Evolutionary conservation across 768 basidiomycete genomes (phyloP).

Genomic region (Lentinula detonsa): DNA sequence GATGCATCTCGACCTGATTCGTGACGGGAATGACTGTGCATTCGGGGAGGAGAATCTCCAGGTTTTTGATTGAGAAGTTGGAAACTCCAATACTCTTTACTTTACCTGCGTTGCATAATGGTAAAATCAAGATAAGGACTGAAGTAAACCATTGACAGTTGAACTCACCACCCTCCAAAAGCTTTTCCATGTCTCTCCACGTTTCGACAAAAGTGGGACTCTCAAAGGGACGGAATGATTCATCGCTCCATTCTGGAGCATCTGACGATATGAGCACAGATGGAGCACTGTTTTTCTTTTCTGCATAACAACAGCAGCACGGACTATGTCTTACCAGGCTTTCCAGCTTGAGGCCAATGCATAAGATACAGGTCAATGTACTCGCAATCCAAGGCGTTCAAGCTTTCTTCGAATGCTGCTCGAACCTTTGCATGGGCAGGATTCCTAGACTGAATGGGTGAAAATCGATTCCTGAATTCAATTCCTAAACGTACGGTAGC

Average conservation of each 20-base stretch:
- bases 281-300: neutral
- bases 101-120: slow-evolving; percentile 24
- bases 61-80: slow-evolving; percentile 47
- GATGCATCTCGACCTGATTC: slow-evolving; percentile 57
- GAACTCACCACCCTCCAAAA: slow-evolving; percentile 19
- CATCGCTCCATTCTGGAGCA: neutral
- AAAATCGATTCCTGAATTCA: neutral
- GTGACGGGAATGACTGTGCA: slow-evolving; percentile 42
- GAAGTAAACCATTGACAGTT: neutral
- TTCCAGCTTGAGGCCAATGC: slow-evolving; percentile 20
- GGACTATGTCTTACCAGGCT: neutral
- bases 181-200: slow-evolving; percentile 25
- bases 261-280: neutral
- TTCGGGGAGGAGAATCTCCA: slow-evolving; percentile 32
- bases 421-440: neutral
- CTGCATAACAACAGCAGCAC: neutral
- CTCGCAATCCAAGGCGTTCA: slow-evolving; percentile 9
- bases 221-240: slow-evolving; percentile 13
- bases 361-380: slow-evolving; percentile 35
- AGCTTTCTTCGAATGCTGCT: slow-evolving; percentile 2
- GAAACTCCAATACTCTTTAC: slow-evolving; percentile 49
- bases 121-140: neutral
- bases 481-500: slow-evolving; percentile 23
- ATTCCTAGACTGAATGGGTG: neutral
- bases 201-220: slow-evolving; percentile 22